Conservation (phyloP, 306 rosid genomes). For the Comarum palustre region DNA sequence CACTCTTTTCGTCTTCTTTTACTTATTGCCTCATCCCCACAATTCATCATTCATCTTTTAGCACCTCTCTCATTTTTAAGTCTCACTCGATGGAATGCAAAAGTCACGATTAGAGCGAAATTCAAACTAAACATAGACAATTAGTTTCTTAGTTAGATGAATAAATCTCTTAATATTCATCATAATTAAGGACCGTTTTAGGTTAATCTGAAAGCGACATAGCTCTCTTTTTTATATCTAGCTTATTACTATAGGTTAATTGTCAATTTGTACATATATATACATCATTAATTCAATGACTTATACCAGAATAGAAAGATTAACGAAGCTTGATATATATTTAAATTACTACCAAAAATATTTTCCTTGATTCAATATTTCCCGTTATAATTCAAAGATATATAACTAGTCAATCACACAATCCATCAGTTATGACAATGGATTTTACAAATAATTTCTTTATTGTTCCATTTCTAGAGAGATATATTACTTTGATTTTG, state of each 20-base stretch:
- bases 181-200: too few relatives aligned
- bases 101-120: conserved; percentile 19
- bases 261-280: too few relatives aligned
- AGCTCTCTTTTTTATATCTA: too few relatives aligned
- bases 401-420: not conserved
- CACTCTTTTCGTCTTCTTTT: conserved; percentile 32
- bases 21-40: conserved; percentile 39
- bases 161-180: too few relatives aligned
- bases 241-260: too few relatives aligned
- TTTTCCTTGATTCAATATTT: conserved; percentile 1
- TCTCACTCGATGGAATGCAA: not conserved
- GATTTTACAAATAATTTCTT: not conserved
- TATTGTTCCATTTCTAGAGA: not conserved
- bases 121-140: too few relatives aligned
- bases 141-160: too few relatives aligned
- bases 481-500: not conserved
- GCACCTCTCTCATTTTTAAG: conserved; percentile 1
- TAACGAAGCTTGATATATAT: not conserved
- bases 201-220: too few relatives aligned
- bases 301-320: not conserved
- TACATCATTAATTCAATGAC: not conserved
- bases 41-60: conserved; percentile 32
- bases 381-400: conserved; percentile 1
- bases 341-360: not conserved
- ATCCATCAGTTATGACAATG: not conserved